Base-by-base conservation (phyloP, 371 early-diverging fungal species). In the Zychaea mexicana region DNA sequence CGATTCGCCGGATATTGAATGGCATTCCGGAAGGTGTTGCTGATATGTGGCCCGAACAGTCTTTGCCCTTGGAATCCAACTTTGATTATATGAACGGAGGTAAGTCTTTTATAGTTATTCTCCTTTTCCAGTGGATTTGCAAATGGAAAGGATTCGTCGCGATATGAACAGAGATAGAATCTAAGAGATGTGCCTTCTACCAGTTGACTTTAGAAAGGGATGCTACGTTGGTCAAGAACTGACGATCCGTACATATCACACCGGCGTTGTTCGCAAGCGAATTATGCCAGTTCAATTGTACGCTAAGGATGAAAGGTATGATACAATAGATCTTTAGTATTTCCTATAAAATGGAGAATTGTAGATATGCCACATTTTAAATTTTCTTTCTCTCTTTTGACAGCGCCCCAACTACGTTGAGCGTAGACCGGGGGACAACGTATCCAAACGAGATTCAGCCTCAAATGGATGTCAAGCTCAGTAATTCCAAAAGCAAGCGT, bases 181-280 rank as follows among this genome's bases (percentile, higher is more conserved):
- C 15, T 36, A 42, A 56, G 21, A 0, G 26, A 21, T 39, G 19
- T 57, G 47, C 19, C 17, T 39, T 31, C 32, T 15, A 57, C 2
- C 57, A 92, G 95, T 98, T 59, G 94, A 96, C 74, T 98, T 96
- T 78, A 79, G 86, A 60, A 98, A 98, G 78, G 99, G 99, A 1
- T 98, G 99, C 77, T 98, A 98, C 68, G 85, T 97, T 27, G 99
- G 99, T 9, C 98, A 98, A 73, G 99, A 98, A 76, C 82, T 98
- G 66, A 96, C 97, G 0, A 97, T 97, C 72, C 87, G 98, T 52
- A 98, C 97, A 8, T 89, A 96, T 61, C 97, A 98, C 71, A 93
- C 90, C 17, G 99, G 99, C 15, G 94, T 96, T 5, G 91, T 92
- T 36, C 88, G 98, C 45, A 97, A 97, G 78, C 88, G 98, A 38